phyloP scores from a whole-genome alignment of 306 rosid genomes.

The Glycine tomentella region DNA sequence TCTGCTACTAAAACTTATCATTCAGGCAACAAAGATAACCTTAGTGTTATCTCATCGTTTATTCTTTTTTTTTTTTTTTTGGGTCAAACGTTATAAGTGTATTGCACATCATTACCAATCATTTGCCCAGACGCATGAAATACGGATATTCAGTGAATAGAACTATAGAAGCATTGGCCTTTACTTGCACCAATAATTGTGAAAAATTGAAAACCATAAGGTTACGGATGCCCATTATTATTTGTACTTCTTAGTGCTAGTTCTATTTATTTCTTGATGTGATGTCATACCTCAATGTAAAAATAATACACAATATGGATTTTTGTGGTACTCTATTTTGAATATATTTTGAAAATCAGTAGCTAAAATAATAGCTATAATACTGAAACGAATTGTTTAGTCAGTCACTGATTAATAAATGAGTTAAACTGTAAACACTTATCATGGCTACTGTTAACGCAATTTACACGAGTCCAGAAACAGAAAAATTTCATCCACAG shows the following conservation, averaged over 20 bases:
- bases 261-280: slow-evolving; percentile 14
- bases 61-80: background rate
- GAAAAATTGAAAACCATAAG: background rate
- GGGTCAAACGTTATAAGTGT: background rate
- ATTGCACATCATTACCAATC: slow-evolving; percentile 21
- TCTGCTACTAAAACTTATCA: background rate
- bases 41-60: slow-evolving; percentile 4
- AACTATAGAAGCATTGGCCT: background rate
- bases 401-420: no score
- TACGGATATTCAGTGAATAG: background rate
- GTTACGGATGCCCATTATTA: slow-evolving; percentile 10
- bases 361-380: no score
- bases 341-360: background rate
- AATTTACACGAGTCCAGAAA: no score
- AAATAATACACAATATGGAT: slow-evolving; percentile 18
- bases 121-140: slow-evolving; percentile 4
- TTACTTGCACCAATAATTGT: background rate
- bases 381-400: no score
- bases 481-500: no score
- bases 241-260: background rate
- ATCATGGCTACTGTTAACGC: no score
- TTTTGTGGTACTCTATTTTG: slow-evolving; percentile 14
- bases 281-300: slow-evolving; percentile 23
- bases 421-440: no score
- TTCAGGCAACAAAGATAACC: slow-evolving; percentile 3